phyloP scores from a whole-genome alignment of 345 rosid species.

The Salix udensis region DNA sequence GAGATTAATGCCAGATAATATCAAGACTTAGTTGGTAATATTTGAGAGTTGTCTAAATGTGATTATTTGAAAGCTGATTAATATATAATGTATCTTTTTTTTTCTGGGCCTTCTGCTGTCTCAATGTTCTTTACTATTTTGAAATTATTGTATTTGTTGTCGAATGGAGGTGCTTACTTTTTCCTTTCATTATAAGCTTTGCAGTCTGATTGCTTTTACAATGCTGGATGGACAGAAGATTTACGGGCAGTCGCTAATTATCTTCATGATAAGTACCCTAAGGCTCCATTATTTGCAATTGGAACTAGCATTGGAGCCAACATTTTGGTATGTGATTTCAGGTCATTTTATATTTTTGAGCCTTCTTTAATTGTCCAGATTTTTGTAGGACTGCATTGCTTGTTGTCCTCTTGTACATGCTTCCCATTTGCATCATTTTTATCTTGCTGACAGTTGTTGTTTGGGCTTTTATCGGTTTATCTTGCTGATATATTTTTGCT shows the following conservation, averaged over 20 bases:
- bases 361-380: not conserved
- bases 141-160: not conserved
- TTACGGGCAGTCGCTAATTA: conserved; percentile 43
- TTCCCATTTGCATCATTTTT: not conserved
- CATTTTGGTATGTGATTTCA: conserved; percentile 49
- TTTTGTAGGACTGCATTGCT: not conserved
- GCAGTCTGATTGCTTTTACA: conserved; percentile 91
- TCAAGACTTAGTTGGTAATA: not conserved
- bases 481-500: not conserved
- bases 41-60: not conserved
- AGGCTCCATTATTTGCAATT: conserved; percentile 77
- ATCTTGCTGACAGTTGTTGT: not conserved
- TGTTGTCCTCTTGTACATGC: not conserved
- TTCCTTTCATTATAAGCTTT: not conserved
- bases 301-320: conserved; percentile 97
- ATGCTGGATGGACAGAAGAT: conserved; percentile 96
- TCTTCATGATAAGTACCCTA: conserved; percentile 62
- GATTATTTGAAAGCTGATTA: not conserved
- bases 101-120: not conserved
- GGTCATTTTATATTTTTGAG: not conserved
- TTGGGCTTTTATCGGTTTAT: not conserved
- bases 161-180: not conserved
- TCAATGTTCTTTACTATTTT: no score
- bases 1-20: no score
- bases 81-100: not conserved